Evolutionary conservation across 2,329 filamentous ascomycete species (phyloP), one percentile per base, ranked within the genome.

Genomic region (Parastagonospora nodorum): DNA sequence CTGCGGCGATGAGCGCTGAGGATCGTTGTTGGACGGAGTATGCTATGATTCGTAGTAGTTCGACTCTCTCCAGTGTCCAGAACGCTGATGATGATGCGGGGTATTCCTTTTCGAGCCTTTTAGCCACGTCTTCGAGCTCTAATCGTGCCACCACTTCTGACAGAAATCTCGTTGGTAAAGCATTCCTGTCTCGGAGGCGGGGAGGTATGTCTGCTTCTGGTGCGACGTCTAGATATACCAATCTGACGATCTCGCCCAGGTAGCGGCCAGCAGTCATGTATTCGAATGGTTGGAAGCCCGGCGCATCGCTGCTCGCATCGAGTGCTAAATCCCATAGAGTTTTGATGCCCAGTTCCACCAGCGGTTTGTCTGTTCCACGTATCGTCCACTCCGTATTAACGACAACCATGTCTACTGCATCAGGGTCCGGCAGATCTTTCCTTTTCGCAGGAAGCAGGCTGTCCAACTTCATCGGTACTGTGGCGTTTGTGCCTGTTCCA

Each of bases 381-480:
- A 94, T 91, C 44, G 87, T 89, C 87, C 88, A 92, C 73, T 94
- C 90, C 0, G 90, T 93, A 67, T 93, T 93, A 56, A 93, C 85
- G 4, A 90, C 84, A 11, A 92, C 86, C 58, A 84, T 86, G n/a
- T 82, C 76, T 6, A 88, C 78, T 10, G 47, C 47, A 31, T 63
- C 59, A 2, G 57, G 50, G 5, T 61, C 58, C 5, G 78, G 75
- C 8, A 73, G 45, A 9, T 58, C 53, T 31, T 70, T 49, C 74
- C 80, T 72, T 68, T 93, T 93, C 48, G 79, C 81, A 8, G 81
- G 76, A 54, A 88, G 84, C 14, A 94, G 77, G 49, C 79, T 81
- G 40, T 75, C 80, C 42, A 88, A 75, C 59, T 81, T 83, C 69
- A 94, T 82, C 0, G 88, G 86, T 35, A 93, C 86, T 1, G 90